A percentile compares a stretch with the other conserved stretches of the same genome.
Conservation (phyloP, 1,284 basidiomycete species). For the Sphaerobolus stellatus region DNA sequence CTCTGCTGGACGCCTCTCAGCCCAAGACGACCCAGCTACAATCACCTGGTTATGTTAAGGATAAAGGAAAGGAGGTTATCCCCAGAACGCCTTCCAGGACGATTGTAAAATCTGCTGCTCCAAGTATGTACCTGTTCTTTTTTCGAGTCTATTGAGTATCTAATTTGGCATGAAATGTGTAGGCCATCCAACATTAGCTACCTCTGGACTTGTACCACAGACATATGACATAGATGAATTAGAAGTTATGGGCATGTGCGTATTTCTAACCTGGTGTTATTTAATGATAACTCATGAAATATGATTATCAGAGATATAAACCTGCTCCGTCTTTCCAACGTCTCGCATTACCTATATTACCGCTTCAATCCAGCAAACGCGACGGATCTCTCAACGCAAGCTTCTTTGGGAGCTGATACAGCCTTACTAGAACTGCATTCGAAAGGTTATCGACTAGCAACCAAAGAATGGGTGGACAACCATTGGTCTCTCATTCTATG, state of each 20-base stretch:
- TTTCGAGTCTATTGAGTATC: too few relatives aligned
- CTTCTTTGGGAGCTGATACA: slow-evolving; percentile 48
- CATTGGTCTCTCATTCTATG: slow-evolving; percentile 91
- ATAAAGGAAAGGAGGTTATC: slow-evolving; percentile 21
- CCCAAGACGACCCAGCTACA: not conserved
- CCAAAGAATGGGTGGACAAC: slow-evolving; percentile 83
- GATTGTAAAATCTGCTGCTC: too few relatives aligned
- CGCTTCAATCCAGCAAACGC: slow-evolving; percentile 50
- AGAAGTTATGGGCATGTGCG: slow-evolving; percentile 62
- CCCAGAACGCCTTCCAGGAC: slow-evolving; percentile 35
- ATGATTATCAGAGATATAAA: slow-evolving; percentile 42
- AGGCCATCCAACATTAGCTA: slow-evolving; percentile 46
- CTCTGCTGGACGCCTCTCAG: slow-evolving; percentile 3
- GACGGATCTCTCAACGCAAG: slow-evolving; percentile 19
- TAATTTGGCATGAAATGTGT: slow-evolving; percentile 32
- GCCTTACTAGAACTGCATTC: slow-evolving; percentile 53
- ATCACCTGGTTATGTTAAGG: slow-evolving; percentile 9
- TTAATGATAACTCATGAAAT: slow-evolving; percentile 15
- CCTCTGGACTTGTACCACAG: slow-evolving; percentile 59
- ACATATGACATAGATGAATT: slow-evolving; percentile 51
- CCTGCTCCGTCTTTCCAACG: slow-evolving; percentile 61
- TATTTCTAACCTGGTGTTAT: slow-evolving; percentile 12
- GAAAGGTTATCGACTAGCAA: slow-evolving; percentile 60
- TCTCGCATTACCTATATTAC: slow-evolving; percentile 61
- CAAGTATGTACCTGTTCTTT: too few relatives aligned